Conservation (phyloP, 768 basidiomycete species). For the Calocybe indica region DNA sequence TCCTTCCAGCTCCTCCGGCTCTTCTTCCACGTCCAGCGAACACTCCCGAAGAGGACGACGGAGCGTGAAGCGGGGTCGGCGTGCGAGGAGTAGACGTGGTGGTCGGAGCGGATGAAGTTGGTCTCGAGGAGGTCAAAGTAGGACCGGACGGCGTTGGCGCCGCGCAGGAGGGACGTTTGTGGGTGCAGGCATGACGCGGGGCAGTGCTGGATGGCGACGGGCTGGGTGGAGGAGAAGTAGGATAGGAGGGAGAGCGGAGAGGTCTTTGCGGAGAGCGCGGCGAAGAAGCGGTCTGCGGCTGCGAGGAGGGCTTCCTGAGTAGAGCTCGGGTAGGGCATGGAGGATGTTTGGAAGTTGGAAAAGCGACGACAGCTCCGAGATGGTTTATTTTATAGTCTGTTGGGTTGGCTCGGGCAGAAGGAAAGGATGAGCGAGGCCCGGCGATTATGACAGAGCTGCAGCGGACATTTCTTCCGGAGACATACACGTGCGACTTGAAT, state of each 20-base stretch:
- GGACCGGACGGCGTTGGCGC: conserved; percentile 40
- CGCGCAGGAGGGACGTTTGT: conserved; percentile 27
- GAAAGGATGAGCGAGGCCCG: too few relatives aligned
- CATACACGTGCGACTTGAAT: too few relatives aligned
- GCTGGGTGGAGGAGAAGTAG: conserved; percentile 33
- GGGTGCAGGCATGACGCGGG: conserved; percentile 28
- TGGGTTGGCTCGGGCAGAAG: too few relatives aligned
- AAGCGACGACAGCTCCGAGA: too few relatives aligned
- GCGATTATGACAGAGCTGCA: too few relatives aligned
- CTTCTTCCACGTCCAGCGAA: conserved; percentile 40
- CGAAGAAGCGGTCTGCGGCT: conserved; percentile 29
- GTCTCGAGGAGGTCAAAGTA: conserved; percentile 44
- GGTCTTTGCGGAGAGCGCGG: conserved; percentile 27
- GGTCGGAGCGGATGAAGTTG: conserved; percentile 33
- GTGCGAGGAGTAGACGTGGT: conserved; percentile 16
- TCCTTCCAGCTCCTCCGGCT: conserved; percentile 39
- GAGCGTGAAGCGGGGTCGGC: conserved; percentile 19
- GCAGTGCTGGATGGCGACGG: conserved; percentile 34
- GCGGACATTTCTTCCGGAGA: too few relatives aligned
- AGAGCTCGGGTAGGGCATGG: too few relatives aligned
- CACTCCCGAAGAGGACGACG: conserved; percentile 29
- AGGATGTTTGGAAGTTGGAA: too few relatives aligned
- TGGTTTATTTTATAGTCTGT: too few relatives aligned
- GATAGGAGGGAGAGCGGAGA: conserved; percentile 26
- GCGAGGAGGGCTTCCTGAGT: conserved; percentile 14